These are phyloP conservation scores for Pichia deserticola DNA, from an alignment of 805 yeast genomes.

Conservation along the genomic window DNA sequence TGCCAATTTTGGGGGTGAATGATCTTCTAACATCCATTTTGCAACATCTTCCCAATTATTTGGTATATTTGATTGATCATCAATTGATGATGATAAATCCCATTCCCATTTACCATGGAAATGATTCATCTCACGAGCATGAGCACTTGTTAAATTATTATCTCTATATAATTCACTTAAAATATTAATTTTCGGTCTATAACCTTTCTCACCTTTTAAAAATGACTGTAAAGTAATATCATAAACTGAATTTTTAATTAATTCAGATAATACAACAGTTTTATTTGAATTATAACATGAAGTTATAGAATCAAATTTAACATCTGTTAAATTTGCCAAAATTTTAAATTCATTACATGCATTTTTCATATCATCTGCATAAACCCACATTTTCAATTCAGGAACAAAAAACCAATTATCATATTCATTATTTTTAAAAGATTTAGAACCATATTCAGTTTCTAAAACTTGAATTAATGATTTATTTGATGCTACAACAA, in stretches of 20 bases:
- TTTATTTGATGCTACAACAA: conserved; percentile 35
- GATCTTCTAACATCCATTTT: conserved; percentile 2
- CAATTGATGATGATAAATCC: neutral
- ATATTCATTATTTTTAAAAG: too few species aligned
- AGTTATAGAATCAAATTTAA: neutral
- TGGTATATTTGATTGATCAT: neutral
- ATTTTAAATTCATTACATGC: neutral
- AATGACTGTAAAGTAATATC: conserved; percentile 1
- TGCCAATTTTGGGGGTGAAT: conserved; percentile 4
- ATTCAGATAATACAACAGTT: neutral
- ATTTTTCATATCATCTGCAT: conserved; percentile 3
- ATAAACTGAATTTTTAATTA: conserved; percentile 1
- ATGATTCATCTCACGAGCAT: conserved; percentile 1
- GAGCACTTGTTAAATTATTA: neutral
- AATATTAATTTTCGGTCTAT: neutral
- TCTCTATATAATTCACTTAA: conserved; percentile 1
- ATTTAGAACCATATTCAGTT: conserved; percentile 4
- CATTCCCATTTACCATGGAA: conserved; percentile 4
- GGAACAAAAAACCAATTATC: conserved; percentile 5
- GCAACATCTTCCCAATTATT: conserved; percentile 1
- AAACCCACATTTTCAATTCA: conserved; percentile 4
- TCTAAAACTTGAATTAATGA: conserved; percentile 1
- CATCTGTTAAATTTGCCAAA: neutral
- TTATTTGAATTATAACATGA: neutral
- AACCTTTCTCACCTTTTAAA: neutral